Evolutionary conservation across 2,329 filamentous ascomycete genomes (phyloP), one percentile per base, ranked within the genome.

Genomic region (Pezicula rhizophila): DNA sequence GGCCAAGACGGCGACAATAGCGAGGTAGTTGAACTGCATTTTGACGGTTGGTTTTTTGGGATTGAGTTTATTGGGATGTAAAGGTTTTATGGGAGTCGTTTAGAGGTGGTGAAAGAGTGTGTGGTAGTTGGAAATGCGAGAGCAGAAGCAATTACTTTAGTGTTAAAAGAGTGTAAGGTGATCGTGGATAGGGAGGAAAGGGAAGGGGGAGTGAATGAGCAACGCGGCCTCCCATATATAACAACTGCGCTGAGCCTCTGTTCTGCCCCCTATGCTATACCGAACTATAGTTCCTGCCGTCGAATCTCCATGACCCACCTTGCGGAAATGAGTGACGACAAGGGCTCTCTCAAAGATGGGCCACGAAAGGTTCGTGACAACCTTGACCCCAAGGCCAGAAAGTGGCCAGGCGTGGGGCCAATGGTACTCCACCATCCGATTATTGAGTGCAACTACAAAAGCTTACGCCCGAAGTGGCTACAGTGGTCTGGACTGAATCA

Each of bases 11-110:
- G 62, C 40, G 44, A 48, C 51, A 55, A 64, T 33, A 45, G 57
- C 53, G 52, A 57, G 42, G 51, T 55, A 45, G 53, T 57, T 60
- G 63, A 65, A 66, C 52, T 64, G 60, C 63, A 66, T 66, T 42
- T 64, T 66, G 60, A 60, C 28, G 53, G 56, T 58, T 60, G 52
- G 45, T 18, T 33, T 52, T 52, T 47, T 46, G 40, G 47, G 53
- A 42, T 46, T 47, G 56, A 46, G 46, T 23, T 23, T 49, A 23
- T 52, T 43, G 33, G 42, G 49, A 48, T 47, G 40, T 49, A 49
- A 45, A 43, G 43, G 41, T 49, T 28, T 47, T 40, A 44, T 51
- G 44, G 39, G 47, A 48, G 47, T 31, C 8, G 45, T 28, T 52
- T 54, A 52, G 50, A 50, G 41, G 45, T 48, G 44, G 45, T 51